These are phyloP conservation scores for Pyrrhoderma noxium DNA, from an alignment of 1,284 basidiomycete genomes.

Conservation along the genomic window DNA sequence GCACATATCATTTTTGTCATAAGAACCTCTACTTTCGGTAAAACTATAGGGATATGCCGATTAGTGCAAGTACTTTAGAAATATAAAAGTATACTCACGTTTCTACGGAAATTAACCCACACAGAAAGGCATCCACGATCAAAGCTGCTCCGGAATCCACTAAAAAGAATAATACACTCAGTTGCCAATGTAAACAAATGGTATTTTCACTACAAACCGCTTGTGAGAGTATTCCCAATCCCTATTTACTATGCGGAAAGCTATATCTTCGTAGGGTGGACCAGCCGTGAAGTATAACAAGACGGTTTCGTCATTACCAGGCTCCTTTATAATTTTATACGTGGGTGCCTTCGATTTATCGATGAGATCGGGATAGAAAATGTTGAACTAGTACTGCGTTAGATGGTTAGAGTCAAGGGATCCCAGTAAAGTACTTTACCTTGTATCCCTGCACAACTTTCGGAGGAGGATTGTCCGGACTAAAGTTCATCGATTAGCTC, in stretches of 20 bases:
- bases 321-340: conserved; percentile 88
- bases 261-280: conserved; percentile 98
- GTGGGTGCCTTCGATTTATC: conserved; percentile 96
- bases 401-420: conserved; percentile 20
- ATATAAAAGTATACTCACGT: conserved; percentile 45
- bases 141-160: conserved; percentile 80
- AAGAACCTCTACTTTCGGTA: conserved; percentile 45
- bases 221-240: conserved; percentile 99
- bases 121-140: conserved; percentile 79
- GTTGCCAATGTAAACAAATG: neutral
- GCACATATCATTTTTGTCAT: too few species aligned
- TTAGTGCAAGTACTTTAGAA: conserved; percentile 17
- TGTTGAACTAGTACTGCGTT: conserved; percentile 63
- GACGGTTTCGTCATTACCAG: conserved; percentile 91
- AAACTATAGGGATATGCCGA: conserved; percentile 40
- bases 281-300: conserved; percentile 92
- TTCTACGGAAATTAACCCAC: conserved; percentile 85
- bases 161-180: conserved; percentile 27
- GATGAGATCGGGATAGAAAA: conserved; percentile 94
- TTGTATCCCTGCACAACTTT: conserved; percentile 99
- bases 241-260: conserved; percentile 94
- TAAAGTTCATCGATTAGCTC: conserved; percentile 26
- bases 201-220: conserved; percentile 47
- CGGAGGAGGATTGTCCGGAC: conserved; percentile 92
- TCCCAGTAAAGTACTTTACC: conserved; percentile 35